Conservation (phyloP, 352 stramenopile genomes). For the Pythium periplocum region DNA sequence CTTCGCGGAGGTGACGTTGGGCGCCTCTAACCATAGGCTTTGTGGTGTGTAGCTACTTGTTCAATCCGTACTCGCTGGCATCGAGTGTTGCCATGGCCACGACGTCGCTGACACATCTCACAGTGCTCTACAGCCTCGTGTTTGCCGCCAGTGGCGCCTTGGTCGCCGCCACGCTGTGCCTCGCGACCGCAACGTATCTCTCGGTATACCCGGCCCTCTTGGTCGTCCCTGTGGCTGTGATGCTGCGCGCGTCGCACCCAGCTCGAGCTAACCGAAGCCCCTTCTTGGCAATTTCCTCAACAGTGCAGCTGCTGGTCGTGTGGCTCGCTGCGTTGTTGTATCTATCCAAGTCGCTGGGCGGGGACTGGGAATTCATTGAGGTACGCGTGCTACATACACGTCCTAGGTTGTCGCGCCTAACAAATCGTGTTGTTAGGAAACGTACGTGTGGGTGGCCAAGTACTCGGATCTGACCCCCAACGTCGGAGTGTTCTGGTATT, state of each 20-base stretch:
- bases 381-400: constrained; percentile 17
- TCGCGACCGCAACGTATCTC: constrained; percentile 61
- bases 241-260: constrained; percentile 22
- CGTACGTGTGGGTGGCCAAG: constrained; percentile 72
- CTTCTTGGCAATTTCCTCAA: too few relatives aligned
- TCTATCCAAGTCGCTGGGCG: constrained; percentile 48
- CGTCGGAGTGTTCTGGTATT: constrained; percentile 86
- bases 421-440: constrained; percentile 33
- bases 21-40: background rate
- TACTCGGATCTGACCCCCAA: constrained; percentile 84
- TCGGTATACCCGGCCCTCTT: constrained; percentile 71
- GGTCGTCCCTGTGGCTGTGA: constrained; percentile 37
- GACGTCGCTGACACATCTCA: constrained; percentile 55
- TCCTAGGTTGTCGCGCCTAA: background rate
- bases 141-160: constrained; percentile 58
- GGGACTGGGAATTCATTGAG: constrained; percentile 57
- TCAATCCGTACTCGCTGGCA: constrained; percentile 75
- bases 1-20: background rate
- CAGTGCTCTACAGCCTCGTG: constrained; percentile 60
- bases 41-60: constrained; percentile 33
- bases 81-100: constrained; percentile 71
- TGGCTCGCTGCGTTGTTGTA: constrained; percentile 32
- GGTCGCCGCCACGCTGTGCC: constrained; percentile 26
- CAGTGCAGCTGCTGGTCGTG: too few relatives aligned
- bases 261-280: too few relatives aligned